Conservation (phyloP, 2,329 filamentous ascomycete genomes). For the Xylariaceae sp. region DNA sequence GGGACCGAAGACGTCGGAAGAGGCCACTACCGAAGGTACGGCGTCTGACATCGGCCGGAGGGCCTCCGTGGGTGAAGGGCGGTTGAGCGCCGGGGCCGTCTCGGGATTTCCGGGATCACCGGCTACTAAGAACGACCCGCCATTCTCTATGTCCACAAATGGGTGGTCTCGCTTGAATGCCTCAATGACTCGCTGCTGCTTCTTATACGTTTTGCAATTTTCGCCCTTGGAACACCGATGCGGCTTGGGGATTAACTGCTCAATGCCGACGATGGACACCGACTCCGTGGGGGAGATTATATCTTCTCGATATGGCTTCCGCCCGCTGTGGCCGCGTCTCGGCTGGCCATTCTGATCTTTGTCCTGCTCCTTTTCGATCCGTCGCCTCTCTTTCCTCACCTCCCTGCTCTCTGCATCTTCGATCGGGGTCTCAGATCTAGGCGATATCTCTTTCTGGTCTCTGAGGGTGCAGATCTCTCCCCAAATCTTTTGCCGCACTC, state of each 20-base stretch:
- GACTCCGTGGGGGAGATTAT: slow-evolving; percentile 75
- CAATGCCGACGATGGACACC: slow-evolving; percentile 86
- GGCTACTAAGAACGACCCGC: slow-evolving; percentile 69
- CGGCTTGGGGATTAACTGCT: slow-evolving; percentile 79
- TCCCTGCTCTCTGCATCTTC: slow-evolving; percentile 55
- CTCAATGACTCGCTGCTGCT: slow-evolving; percentile 72
- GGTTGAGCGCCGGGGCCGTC: slow-evolving; percentile 56
- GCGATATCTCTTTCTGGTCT: slow-evolving; percentile 49
- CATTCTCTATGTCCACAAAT: slow-evolving; percentile 53
- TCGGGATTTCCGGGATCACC: slow-evolving; percentile 74
- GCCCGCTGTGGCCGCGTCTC: slow-evolving; percentile 30
- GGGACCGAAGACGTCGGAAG: slow-evolving; percentile 82
- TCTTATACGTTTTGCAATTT: slow-evolving; percentile 76
- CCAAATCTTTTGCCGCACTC: slow-evolving; percentile 75
- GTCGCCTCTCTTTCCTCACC: slow-evolving; percentile 44
- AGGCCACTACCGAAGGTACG: slow-evolving; percentile 79
- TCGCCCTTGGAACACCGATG: slow-evolving; percentile 85
- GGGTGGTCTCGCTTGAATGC: slow-evolving; percentile 74
- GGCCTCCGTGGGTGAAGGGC: slow-evolving; percentile 48
- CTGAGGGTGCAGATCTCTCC: slow-evolving; percentile 70
- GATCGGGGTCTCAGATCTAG: slow-evolving; percentile 55
- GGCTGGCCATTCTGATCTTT: slow-evolving; percentile 22
- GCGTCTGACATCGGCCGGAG: slow-evolving; percentile 69
- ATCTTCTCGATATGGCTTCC: slow-evolving; percentile 51
- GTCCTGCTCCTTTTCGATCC: slow-evolving; percentile 35